Conservation (phyloP, 805 yeast genomes). For the Limtongia smithiae region DNA sequence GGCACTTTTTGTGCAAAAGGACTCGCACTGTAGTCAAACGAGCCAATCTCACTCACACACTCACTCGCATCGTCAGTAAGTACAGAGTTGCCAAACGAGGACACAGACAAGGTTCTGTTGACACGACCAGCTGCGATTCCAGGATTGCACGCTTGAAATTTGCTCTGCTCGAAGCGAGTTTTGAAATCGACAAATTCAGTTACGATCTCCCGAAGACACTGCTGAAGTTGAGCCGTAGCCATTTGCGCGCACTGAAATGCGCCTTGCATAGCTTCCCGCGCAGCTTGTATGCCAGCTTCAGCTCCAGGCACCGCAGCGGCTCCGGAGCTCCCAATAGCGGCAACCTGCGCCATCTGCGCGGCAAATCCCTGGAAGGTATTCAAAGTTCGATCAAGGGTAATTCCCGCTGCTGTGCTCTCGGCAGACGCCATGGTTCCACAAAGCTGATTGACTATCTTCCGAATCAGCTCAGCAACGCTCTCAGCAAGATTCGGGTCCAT, state of each 20-base stretch:
- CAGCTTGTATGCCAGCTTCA: constrained; percentile 13
- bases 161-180: background rate
- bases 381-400: constrained; percentile 14
- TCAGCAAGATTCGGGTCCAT: constrained; percentile 20
- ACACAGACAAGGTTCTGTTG: no score
- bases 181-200: constrained; percentile 10
- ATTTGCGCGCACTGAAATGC: constrained; percentile 17
- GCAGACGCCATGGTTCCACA: constrained; percentile 4
- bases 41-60: no score
- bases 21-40: no score
- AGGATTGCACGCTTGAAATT: no score
- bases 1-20: no score
- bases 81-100: no score
- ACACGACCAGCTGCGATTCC: no score
- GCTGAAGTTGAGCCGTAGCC: constrained; percentile 17
- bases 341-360: constrained; percentile 19
- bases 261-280: constrained; percentile 17
- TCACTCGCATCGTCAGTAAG: no score
- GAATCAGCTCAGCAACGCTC: constrained; percentile 19
- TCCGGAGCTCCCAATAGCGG: constrained; percentile 10
- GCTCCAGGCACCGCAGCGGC: constrained; percentile 17
- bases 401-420: constrained; percentile 2
- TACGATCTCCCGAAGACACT: constrained; percentile 11
- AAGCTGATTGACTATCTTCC: constrained; percentile 12
- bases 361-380: constrained; percentile 18